Conservation (phyloP, 148 eudicot species). For the Persicaria maculosa region DNA sequence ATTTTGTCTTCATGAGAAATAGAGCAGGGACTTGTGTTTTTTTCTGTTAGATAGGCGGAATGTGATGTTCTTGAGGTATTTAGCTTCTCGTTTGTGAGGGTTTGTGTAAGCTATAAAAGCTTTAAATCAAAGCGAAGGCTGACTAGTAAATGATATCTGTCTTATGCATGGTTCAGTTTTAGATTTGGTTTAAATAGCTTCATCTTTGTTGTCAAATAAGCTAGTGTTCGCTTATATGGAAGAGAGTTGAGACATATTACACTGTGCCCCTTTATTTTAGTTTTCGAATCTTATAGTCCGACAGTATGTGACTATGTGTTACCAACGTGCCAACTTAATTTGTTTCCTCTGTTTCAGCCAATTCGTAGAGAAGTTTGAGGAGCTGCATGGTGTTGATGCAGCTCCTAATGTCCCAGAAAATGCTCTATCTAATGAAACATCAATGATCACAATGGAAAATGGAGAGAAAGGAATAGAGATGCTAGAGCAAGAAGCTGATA, state of each 20-base stretch:
- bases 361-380: constrained; percentile 97
- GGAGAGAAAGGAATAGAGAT: constrained; percentile 29
- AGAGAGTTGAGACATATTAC: neutral
- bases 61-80: constrained; percentile 2
- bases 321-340: neutral
- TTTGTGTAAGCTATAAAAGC: too few species aligned
- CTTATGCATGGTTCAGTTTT: neutral
- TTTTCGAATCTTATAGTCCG: neutral
- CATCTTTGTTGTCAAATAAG: neutral
- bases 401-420: constrained; percentile 42
- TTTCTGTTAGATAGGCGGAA: neutral
- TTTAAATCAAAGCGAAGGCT: neutral
- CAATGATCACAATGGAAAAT: constrained; percentile 23
- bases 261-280: neutral
- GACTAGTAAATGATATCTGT: neutral
- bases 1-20: neutral
- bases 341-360: constrained; percentile 42
- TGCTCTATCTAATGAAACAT: constrained; percentile 28
- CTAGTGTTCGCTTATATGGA: neutral
- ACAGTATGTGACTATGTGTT: too few species aligned
- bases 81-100: neutral
- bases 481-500: constrained; percentile 39
- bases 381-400: constrained; percentile 53
- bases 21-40: neutral
- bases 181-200: neutral